These are phyloP conservation scores for Amanita phalloides DNA, from an alignment of 768 basidiomycete genomes.

Conservation along the genomic window DNA sequence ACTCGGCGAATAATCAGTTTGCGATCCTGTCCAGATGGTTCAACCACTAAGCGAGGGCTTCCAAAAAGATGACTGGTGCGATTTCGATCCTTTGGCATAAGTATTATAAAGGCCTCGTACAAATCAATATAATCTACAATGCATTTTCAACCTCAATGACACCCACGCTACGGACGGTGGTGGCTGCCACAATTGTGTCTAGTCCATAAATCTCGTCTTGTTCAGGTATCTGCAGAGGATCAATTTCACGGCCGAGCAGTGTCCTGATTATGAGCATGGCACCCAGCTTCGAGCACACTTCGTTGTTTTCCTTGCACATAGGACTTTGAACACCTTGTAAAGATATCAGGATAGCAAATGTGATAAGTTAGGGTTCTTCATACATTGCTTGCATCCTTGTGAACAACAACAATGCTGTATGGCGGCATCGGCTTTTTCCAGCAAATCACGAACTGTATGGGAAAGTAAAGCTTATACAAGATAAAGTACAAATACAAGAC, in stretches of 20 bases:
- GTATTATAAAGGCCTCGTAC: background rate
- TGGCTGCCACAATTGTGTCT: conserved; percentile 47
- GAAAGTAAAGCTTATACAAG: conserved; percentile 1
- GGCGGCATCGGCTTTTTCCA: conserved; percentile 44
- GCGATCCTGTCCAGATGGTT: conserved; percentile 17
- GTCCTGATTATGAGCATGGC: conserved; percentile 55
- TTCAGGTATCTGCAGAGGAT: conserved; percentile 25
- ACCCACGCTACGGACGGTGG: conserved; percentile 29
- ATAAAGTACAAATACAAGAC: conserved; percentile 7
- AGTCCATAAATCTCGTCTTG: conserved; percentile 20
- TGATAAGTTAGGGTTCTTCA: conserved; percentile 8
- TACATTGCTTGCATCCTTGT: conserved; percentile 66
- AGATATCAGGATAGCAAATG: background rate
- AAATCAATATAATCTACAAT: conserved; percentile 7
- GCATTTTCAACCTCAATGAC: conserved; percentile 33
- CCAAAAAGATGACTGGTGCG: conserved; percentile 65
- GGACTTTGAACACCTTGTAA: conserved; percentile 53
- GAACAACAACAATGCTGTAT: conserved; percentile 56
- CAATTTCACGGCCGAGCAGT: conserved; percentile 37
- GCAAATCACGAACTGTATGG: conserved; percentile 39
- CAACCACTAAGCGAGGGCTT: conserved; percentile 27
- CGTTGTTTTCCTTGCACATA: conserved; percentile 59
- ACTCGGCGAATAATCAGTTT: background rate
- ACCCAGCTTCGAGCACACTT: conserved; percentile 68
- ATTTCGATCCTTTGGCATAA: conserved; percentile 70